A percentile compares a stretch with the other conserved stretches of the same genome.
Conservation (phyloP, 2,329 filamentous ascomycete species). For the Fusarium nanum region DNA sequence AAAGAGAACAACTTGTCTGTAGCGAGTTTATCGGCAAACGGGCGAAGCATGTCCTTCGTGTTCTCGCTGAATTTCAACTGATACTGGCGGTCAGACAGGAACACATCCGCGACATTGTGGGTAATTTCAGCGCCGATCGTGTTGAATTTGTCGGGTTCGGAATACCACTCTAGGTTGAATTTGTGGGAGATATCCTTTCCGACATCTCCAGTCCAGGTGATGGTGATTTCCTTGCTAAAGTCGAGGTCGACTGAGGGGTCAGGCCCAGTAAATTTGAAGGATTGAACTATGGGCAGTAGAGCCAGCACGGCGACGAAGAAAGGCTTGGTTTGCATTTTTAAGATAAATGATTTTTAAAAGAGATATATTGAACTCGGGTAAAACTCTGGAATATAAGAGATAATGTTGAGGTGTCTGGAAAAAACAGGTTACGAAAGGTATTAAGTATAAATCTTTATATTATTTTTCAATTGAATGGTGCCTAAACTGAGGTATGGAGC, state of each 20-base stretch:
- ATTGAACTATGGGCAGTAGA: background rate
- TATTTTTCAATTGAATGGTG: background rate
- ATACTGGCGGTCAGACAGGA: background rate
- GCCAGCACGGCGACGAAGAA: background rate
- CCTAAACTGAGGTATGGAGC: background rate
- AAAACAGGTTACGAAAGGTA: background rate
- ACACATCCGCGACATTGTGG: background rate
- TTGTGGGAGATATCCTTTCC: background rate
- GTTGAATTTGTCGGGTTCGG: background rate
- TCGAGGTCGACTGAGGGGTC: slow-evolving; percentile 1
- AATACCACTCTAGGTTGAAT: background rate
- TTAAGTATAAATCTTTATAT: background rate
- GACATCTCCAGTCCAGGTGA: slow-evolving; percentile 3
- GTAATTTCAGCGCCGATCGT: background rate
- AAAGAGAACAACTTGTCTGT: background rate
- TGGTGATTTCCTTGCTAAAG: background rate
- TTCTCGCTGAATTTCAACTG: background rate
- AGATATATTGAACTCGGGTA: background rate
- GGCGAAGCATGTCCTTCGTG: background rate
- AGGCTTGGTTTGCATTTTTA: background rate
- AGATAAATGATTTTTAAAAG: background rate
- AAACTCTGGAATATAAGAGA: too few species aligned
- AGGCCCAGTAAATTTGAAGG: slow-evolving; percentile 8
- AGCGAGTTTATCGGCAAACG: background rate
- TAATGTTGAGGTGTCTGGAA: background rate